Conservation (phyloP, 2,329 filamentous ascomycete species). For the Rutstroemia sp. region DNA sequence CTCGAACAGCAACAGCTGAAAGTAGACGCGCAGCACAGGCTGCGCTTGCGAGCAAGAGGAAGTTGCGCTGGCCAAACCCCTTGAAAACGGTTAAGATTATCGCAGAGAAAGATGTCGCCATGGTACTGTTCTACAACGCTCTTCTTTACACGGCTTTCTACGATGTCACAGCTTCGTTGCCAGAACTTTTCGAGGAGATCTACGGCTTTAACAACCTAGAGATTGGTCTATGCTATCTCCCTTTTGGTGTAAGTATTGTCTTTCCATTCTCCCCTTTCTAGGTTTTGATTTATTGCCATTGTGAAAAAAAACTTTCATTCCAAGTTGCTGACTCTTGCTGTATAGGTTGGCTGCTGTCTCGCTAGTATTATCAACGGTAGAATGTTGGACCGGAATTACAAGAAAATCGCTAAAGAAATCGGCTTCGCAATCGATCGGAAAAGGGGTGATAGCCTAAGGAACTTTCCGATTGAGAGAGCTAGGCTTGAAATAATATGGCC, state of each 20-base stretch:
- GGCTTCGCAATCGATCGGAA: conserved; percentile 54
- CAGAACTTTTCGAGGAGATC: conserved; percentile 36
- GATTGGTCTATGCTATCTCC: conserved; percentile 31
- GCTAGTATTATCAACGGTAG: conserved; percentile 49
- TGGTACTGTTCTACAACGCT: conserved; percentile 45
- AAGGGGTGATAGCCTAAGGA: conserved; percentile 34
- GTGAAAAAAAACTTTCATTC: no score
- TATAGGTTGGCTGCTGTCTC: conserved; percentile 35
- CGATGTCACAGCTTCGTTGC: conserved; percentile 42
- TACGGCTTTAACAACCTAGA: conserved; percentile 29
- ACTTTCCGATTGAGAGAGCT: conserved; percentile 32
- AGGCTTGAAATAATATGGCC: conserved; percentile 48
- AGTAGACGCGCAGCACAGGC: conserved; percentile 28
- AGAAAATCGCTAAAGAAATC: conserved; percentile 53
- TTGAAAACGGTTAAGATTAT: conserved; percentile 46
- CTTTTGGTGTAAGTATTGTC: conserved; percentile 33
- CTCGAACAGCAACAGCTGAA: conserved; percentile 28
- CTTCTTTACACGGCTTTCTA: conserved; percentile 51
- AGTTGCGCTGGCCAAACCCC: conserved; percentile 49
- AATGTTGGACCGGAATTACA: conserved; percentile 60
- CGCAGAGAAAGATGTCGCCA: conserved; percentile 49
- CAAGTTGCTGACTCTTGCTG: no score
- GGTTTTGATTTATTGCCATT: no score
- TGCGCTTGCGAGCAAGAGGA: conserved; percentile 32
- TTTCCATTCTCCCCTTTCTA: no score